These are phyloP conservation scores for Penicillium sp. DNA, from an alignment of 2,329 filamentous ascomycete genomes.

Conservation along the genomic window DNA sequence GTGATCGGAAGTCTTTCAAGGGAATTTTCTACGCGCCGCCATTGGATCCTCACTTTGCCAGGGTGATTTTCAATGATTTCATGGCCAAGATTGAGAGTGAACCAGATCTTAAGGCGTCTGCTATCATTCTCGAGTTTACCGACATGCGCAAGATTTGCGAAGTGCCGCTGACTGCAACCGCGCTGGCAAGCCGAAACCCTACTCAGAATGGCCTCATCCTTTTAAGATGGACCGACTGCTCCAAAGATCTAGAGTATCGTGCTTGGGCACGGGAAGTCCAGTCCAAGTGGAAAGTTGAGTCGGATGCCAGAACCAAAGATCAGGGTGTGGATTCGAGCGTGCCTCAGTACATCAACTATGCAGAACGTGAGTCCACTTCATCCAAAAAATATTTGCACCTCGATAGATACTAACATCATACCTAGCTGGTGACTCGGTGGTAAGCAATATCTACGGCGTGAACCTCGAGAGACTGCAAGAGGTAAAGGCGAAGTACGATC, in stretches of 20 bases:
- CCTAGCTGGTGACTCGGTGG: slow-evolving; percentile 32
- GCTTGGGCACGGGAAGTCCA: slow-evolving; percentile 40
- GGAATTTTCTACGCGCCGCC: slow-evolving; percentile 48
- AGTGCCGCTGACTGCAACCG: slow-evolving; percentile 39
- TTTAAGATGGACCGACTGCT: slow-evolving; percentile 43
- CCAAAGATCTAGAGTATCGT: slow-evolving; percentile 39
- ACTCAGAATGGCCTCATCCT: slow-evolving; percentile 46
- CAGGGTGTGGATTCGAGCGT: slow-evolving; percentile 15
- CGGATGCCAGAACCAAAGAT: slow-evolving; percentile 16
- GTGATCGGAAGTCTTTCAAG: slow-evolving; percentile 44
- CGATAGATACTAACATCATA: slow-evolving; percentile 7
- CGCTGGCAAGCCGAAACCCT: slow-evolving; percentile 47
- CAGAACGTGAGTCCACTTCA: slow-evolving; percentile 28
- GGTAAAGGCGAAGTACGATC: slow-evolving; percentile 49
- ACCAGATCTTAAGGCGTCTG: slow-evolving; percentile 29
- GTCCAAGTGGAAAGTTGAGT: slow-evolving; percentile 25
- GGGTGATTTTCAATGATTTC: slow-evolving; percentile 33
- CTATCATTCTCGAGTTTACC: slow-evolving; percentile 45
- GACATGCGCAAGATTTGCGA: slow-evolving; percentile 42
- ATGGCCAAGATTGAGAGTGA: slow-evolving; percentile 28
- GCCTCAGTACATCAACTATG: slow-evolving; percentile 39
- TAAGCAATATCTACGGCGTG: slow-evolving; percentile 45
- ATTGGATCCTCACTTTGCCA: slow-evolving; percentile 35
- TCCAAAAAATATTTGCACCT: neutral
- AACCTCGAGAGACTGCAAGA: slow-evolving; percentile 43